Conservation (phyloP, 768 basidiomycete species). For the Suillus ampliporus region DNA sequence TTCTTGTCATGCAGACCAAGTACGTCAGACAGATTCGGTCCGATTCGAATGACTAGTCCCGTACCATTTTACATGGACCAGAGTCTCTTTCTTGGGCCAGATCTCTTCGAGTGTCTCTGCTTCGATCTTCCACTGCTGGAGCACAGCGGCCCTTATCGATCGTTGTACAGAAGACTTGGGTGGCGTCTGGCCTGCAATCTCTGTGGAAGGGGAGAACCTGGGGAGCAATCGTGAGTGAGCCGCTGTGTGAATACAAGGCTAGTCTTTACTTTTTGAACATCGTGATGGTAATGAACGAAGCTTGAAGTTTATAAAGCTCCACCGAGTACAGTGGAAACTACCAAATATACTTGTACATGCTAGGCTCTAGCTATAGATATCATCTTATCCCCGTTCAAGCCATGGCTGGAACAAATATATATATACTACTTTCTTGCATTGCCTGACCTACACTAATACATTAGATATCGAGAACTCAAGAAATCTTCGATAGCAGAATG, state of each 20-base stretch:
- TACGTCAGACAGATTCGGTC: slow-evolving; percentile 15
- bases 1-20: slow-evolving; percentile 43
- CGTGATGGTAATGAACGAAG: slow-evolving; percentile 29
- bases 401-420: neutral
- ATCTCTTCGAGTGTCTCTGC: slow-evolving; percentile 85
- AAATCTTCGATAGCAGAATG: slow-evolving; percentile 38
- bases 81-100: slow-evolving; percentile 98
- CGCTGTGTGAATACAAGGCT: slow-evolving; percentile 11
- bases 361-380: neutral
- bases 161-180: slow-evolving; percentile 95
- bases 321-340: slow-evolving; percentile 13
- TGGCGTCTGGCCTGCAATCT: slow-evolving; percentile 88
- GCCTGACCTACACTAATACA: slow-evolving; percentile 42
- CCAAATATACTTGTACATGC: slow-evolving; percentile 6
- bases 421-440: slow-evolving; percentile 26
- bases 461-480: slow-evolving; percentile 39
- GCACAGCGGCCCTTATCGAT: slow-evolving; percentile 76
- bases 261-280: slow-evolving; percentile 78
- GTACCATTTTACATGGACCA: slow-evolving; percentile 91
- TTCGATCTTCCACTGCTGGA: slow-evolving; percentile 85
- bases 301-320: neutral
- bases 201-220: slow-evolving; percentile 76
- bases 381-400: neutral
- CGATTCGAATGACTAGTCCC: slow-evolving; percentile 11
- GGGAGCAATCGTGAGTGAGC: slow-evolving; percentile 17